Conservation (phyloP, 306 rosid genomes). For the Castanea mollissima region DNA sequence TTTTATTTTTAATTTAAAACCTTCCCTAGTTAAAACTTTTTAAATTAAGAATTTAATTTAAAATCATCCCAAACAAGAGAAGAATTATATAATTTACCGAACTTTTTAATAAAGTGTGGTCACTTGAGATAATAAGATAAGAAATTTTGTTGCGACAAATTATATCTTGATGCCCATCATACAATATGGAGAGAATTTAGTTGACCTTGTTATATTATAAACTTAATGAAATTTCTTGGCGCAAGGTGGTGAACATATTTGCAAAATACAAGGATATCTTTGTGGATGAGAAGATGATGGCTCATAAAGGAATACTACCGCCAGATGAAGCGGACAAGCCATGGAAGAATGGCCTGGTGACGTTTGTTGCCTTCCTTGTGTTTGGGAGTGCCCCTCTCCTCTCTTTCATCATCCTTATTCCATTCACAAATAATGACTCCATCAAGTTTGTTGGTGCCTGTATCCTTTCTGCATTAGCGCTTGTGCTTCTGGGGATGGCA, state of each 20-base stretch:
- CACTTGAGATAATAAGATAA: too few species aligned
- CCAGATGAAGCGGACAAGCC: slow-evolving; percentile 52
- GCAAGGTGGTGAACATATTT: slow-evolving; percentile 61
- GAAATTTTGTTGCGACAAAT: too few species aligned
- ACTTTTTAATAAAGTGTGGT: too few species aligned
- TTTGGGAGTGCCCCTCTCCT: slow-evolving; percentile 55
- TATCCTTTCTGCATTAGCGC: slow-evolving; percentile 44
- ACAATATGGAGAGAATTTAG: not conserved
- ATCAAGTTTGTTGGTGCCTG: slow-evolving; percentile 57
- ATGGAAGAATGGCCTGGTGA: slow-evolving; percentile 55
- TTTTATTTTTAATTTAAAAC: too few species aligned
- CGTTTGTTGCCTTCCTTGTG: slow-evolving; percentile 44
- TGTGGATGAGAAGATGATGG: slow-evolving; percentile 56
- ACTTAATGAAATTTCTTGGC: not conserved
- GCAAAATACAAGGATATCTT: slow-evolving; percentile 52
- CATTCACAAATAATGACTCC: slow-evolving; percentile 42
- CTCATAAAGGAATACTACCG: slow-evolving; percentile 39
- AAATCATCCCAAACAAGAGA: too few species aligned
- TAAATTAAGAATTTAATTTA: too few species aligned
- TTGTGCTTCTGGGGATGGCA: slow-evolving; percentile 46
- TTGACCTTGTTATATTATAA: not conserved
- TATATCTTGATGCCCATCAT: too few species aligned
- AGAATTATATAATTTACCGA: too few species aligned
- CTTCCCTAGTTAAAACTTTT: too few species aligned
- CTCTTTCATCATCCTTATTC: slow-evolving; percentile 57